Conservation (phyloP, 768 basidiomycete species). For the Dendrothele bispora region DNA sequence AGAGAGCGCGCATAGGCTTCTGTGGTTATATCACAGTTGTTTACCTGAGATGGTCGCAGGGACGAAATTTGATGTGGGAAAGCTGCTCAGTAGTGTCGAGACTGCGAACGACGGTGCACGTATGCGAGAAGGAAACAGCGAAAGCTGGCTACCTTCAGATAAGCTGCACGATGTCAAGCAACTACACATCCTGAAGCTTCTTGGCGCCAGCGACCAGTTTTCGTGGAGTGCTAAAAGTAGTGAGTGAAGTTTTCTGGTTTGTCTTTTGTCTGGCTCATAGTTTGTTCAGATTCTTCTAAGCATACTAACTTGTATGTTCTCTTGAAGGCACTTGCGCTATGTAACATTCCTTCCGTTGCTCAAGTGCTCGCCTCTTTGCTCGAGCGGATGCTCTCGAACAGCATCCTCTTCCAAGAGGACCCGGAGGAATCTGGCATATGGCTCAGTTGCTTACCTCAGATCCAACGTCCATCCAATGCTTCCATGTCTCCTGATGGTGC, state of each 20-base stretch:
- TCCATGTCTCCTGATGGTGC: slow-evolving; percentile 52
- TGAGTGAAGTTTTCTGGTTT: slow-evolving; percentile 30
- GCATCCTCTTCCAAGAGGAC: slow-evolving; percentile 81
- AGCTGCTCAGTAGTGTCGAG: slow-evolving; percentile 56
- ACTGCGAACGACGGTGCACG: slow-evolving; percentile 2
- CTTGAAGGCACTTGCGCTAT: slow-evolving; percentile 57
- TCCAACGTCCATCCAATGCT: slow-evolving; percentile 28
- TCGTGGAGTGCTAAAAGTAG: slow-evolving; percentile 74
- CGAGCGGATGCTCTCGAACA: slow-evolving; percentile 61
- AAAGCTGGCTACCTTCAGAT: slow-evolving; percentile 29
- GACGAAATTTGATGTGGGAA: slow-evolving; percentile 84
- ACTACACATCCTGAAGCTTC: slow-evolving; percentile 72
- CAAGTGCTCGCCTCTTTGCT: slow-evolving; percentile 52
- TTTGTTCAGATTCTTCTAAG: slow-evolving; percentile 40
- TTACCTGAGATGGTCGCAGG: slow-evolving; percentile 76
- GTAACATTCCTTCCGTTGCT: slow-evolving; percentile 52
- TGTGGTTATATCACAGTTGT: slow-evolving; percentile 84
- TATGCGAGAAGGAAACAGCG: slow-evolving; percentile 20
- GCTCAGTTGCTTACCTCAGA: slow-evolving; percentile 64
- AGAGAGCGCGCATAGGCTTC: slow-evolving; percentile 76
- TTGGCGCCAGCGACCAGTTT: slow-evolving; percentile 81
- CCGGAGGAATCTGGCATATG: slow-evolving; percentile 70
- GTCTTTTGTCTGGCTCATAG: not conserved
- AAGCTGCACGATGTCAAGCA: slow-evolving; percentile 54
- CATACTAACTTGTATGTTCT: slow-evolving; percentile 76